These are phyloP conservation scores for Alloteropsis angusta DNA, from an alignment of 202 grass and related monocot genomes.

Conservation along the genomic window DNA sequence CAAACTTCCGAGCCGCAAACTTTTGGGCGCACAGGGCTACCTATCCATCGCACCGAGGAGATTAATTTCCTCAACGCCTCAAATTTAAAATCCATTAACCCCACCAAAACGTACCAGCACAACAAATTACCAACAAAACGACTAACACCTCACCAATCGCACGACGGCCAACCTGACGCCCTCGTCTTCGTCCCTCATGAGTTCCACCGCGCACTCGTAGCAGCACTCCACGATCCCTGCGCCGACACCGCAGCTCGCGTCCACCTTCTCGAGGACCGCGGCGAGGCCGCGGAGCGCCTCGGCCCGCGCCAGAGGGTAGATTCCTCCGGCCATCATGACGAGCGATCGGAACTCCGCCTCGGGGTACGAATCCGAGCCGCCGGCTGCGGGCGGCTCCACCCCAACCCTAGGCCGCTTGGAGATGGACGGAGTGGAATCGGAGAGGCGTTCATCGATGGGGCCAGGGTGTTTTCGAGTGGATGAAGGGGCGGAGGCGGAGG, in stretches of 20 bases:
- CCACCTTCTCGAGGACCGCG: constrained; percentile 34
- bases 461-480: not conserved
- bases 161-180: constrained; percentile 49
- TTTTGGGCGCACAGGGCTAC: constrained; percentile 45
- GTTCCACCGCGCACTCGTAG: constrained; percentile 29
- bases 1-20: too few species aligned
- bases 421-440: not conserved
- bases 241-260: not conserved
- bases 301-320: constrained; percentile 56
- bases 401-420: constrained; percentile 34
- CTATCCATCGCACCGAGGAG: constrained; percentile 27
- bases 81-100: not conserved
- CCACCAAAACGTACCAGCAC: not conserved
- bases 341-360: constrained; percentile 36
- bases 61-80: not conserved
- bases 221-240: constrained; percentile 28
- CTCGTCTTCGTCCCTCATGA: constrained; percentile 59
- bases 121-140: not conserved
- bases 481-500: too few species aligned
- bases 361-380: not conserved
- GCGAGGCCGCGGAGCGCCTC: constrained; percentile 47
- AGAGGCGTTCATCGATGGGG: constrained; percentile 24
- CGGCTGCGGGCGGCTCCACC: constrained; percentile 10
- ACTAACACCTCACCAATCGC: constrained; percentile 49
- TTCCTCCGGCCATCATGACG: constrained; percentile 35